Percentiles rank a stretch among this genome's conserved stretches.
Evolutionary conservation across 2,329 filamentous ascomycete genomes (phyloP).

Genomic region (Ceratocystis cacaofunesta): DNA sequence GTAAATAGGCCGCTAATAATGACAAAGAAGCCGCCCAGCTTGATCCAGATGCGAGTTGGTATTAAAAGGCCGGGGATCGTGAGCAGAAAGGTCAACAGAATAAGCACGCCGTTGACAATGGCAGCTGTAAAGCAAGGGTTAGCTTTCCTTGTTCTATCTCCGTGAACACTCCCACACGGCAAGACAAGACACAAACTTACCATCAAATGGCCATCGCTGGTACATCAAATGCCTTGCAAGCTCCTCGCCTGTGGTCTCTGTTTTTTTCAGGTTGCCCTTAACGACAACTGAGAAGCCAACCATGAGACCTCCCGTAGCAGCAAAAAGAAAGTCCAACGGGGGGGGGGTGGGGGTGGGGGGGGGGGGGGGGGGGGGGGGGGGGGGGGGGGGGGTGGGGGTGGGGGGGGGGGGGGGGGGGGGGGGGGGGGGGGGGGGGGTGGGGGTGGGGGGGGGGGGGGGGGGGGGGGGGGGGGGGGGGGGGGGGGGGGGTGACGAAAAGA

Average conservation of each 20-base stretch:
- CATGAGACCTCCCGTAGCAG: constrained; percentile 38
- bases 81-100: constrained; percentile 54
- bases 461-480: too few relatives aligned
- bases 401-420: too few relatives aligned
- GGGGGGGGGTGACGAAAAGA: too few relatives aligned
- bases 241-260: constrained; percentile 29
- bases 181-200: constrained; percentile 21
- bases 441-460: too few relatives aligned
- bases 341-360: too few relatives aligned
- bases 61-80: constrained; percentile 59
- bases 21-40: constrained; percentile 50
- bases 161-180: neutral
- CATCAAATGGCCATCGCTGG: constrained; percentile 37
- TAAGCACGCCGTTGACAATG: constrained; percentile 56
- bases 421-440: too few relatives aligned
- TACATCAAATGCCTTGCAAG: constrained; percentile 39
- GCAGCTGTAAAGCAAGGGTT: constrained; percentile 36
- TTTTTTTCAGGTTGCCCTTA: constrained; percentile 30
- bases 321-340: constrained; percentile 38
- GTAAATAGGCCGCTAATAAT: constrained; percentile 49
- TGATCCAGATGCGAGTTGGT: constrained; percentile 53
- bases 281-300: constrained; percentile 41
- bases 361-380: too few relatives aligned
- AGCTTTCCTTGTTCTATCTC: neutral
- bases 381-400: too few relatives aligned